phyloP scores from a whole-genome alignment of 495 filamentous ascomycete species.

The Penicillium chermesinum region DNA sequence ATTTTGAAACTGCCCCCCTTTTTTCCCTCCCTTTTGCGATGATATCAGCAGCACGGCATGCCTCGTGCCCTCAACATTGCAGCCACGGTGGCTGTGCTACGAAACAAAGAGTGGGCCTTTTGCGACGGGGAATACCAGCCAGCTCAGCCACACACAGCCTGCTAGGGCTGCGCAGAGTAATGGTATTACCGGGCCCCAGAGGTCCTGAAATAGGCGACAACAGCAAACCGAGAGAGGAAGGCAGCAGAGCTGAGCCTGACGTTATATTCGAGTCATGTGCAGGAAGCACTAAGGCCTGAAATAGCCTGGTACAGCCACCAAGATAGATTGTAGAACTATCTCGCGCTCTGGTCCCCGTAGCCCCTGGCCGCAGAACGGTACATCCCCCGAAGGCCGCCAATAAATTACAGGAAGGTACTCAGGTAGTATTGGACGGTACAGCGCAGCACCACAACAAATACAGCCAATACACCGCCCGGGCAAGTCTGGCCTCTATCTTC shows the following conservation, averaged over 20 bases:
- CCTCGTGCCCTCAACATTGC: slow-evolving; percentile 3
- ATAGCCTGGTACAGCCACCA: too few species aligned
- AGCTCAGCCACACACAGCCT: slow-evolving; percentile 22
- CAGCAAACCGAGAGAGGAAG: slow-evolving; percentile 1
- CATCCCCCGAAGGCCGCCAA: neutral
- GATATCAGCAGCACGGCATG: slow-evolving; percentile 18
- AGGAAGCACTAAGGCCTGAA: too few species aligned
- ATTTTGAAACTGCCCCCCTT: slow-evolving; percentile 3
- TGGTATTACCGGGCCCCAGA: slow-evolving; percentile 9
- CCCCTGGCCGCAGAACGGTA: neutral
- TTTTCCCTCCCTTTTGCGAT: slow-evolving; percentile 6
- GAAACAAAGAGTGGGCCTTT: slow-evolving; percentile 13
- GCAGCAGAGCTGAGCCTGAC: neutral
- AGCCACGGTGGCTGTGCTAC: slow-evolving; percentile 25
- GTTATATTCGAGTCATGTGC: too few species aligned
- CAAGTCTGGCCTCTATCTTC: slow-evolving; percentile 28
- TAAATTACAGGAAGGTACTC: neutral
- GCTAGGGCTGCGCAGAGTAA: slow-evolving; percentile 18
- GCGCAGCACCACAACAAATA: slow-evolving; percentile 11
- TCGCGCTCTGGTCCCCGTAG: neutral
- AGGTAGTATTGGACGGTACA: neutral
- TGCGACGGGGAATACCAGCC: slow-evolving; percentile 17
- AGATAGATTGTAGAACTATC: neutral
- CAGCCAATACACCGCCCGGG: slow-evolving; percentile 24
- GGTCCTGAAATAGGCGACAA: slow-evolving; percentile 7